Percentiles rank a stretch among this genome's conserved stretches.
Evolutionary conservation across 768 basidiomycete species (phyloP).

Genomic region (Lenzites betulinus): DNA sequence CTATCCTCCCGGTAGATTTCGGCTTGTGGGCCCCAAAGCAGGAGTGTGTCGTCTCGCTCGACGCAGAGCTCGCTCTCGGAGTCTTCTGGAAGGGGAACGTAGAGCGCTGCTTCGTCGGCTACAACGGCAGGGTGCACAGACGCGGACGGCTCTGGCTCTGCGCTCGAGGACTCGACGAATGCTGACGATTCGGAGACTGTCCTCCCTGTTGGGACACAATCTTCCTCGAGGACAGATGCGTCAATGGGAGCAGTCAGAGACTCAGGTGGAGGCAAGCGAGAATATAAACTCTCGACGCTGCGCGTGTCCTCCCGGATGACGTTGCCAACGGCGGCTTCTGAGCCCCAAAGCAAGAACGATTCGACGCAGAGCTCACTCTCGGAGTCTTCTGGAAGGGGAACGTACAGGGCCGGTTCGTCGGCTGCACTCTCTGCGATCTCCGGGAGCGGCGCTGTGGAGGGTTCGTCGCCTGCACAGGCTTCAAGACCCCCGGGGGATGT

Average conservation of each 20-base stretch:
- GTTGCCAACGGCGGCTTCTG: not conserved
- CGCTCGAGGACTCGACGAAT: conserved; percentile 4
- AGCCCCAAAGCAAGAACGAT: not conserved
- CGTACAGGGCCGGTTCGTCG: no score
- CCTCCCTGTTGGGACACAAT: not conserved
- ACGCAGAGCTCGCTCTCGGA: not conserved
- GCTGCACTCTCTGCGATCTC: not conserved
- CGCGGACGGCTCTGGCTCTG: no score
- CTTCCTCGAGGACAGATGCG: not conserved
- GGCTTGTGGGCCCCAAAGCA: not conserved
- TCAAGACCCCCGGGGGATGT: not conserved
- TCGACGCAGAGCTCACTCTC: not conserved
- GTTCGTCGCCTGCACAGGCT: not conserved
- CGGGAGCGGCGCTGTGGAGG: not conserved
- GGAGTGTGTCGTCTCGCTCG: not conserved
- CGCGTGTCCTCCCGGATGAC: not conserved
- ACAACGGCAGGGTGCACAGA: no score
- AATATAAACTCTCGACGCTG: not conserved
- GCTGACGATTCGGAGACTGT: not conserved
- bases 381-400: not conserved
- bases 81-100: not conserved
- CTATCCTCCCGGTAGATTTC: not conserved
- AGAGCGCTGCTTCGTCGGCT: no score
- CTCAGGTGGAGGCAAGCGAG: not conserved
- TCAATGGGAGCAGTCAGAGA: conserved; percentile 5